Base-by-base conservation (phyloP, 495 filamentous ascomycete species). In the Sabuloglossum arenarium region DNA sequence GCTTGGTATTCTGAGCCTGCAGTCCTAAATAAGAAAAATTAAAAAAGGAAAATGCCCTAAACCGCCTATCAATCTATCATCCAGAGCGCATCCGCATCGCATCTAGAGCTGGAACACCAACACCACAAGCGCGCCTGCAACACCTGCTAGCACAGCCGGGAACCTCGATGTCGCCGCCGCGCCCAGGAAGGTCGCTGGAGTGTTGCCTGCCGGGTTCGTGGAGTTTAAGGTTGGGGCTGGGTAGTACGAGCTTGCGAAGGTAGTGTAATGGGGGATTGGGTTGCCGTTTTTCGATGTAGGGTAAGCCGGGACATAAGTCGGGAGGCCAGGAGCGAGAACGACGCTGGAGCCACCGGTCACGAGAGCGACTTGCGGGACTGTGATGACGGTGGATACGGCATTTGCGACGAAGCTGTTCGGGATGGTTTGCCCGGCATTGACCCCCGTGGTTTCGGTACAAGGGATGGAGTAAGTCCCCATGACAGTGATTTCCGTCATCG, bases 291-390 rank as follows among this genome's bases (percentile, higher is more conserved):
- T n/a, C n/a, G 25, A 11, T 10, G 39, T 56, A 1, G 27, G 21
- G 6, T 21, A 30, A 31, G 50, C 55, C 8, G 56, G 25, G 25
- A 53, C 50, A 14, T 29, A 10, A 4, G 56, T 29, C 12, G 56
- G 55, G 8, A 21, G 14, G 21, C 56, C 56, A n/a, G 55, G 55
- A 23, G 55, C 21, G 12, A 59, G 42, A 32, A 29, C 30, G 37
- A 59, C 56, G 56, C 23, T 46, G 3, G 16, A 27, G 42, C 23
- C 59, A 30, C 11, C 29, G 45, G 30, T n/a, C n/a, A 55, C 37
- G 12, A 59, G 27, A 5, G 37, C 53, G 27, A 59, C 57, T 43
- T 57, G 57, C 8, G 57, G 57, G 23, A 59, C 32, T 0, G 52
- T 59, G 25, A 57, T 19, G 2, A 21, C n/a, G 23, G 23, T 59